Base-by-base conservation (phyloP, 768 basidiomycete species). In the Suillus cothurnatus region DNA sequence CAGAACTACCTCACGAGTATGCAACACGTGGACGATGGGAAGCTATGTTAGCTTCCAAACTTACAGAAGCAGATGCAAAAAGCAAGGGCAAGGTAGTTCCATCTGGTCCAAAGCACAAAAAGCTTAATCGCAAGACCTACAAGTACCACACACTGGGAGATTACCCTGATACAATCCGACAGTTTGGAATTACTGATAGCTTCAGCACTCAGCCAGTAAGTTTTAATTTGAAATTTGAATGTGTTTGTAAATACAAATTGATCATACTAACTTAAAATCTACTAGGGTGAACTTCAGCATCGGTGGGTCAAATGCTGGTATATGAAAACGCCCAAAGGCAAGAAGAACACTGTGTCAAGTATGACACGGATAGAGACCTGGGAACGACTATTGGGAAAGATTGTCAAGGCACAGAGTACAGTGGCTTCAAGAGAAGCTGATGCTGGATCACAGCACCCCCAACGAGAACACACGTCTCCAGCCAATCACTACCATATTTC, bases 211-310 rank as follows among this genome's bases (percentile, higher is more conserved):
- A 78, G 41, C 45, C 52, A 4, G 58, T 81, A 67, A 31, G 53
- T 56, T 50, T 56, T 34, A 2, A 34, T 21, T 56, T 56, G 12
- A 34, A 2, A 34, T 21, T 56, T 56, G 12, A 34, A n/a, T 4
- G 8, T 3, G 9, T 2, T 3, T 50, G 23, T 50, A 50, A 0
- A 53, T 52, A 31, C 7, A 53, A 1, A 31, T 4, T 53, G 17
- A 53, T 53, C 5, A 19, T 31, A 26, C 62, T 61, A 32, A 32
- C 15, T 26, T 15, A 2, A 49, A 26, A n/a, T n/a, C 15, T 45
- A 43, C 49, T 81, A 50, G 80, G 75, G 78, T n/a, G 81, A 81
- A 66, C 69, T 74, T 0, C 72, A 79, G 53, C 81, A 83, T 61
- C 66, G 72, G 0, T 66, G 62, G 0, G 68, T 79, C 14, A 84